Evolutionary conservation across 2,329 filamentous ascomycete genomes (phyloP), one percentile per base, ranked within the genome.

Genomic region (Clarireedia sp.): DNA sequence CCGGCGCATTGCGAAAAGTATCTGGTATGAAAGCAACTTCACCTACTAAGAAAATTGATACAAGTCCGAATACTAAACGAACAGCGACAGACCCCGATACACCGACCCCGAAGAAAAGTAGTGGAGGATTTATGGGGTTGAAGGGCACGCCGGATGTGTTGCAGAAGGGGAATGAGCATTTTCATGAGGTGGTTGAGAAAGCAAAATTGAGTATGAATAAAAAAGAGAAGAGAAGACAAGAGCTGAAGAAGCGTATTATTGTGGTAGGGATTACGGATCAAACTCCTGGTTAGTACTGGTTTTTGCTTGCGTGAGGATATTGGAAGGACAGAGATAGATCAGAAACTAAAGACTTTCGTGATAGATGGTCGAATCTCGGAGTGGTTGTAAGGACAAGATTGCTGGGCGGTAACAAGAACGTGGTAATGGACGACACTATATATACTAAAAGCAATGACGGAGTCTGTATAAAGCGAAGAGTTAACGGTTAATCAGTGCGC

Each of bases 181-280:
- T 62, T 14, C 53, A 58, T 23, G 60, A 57, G 6, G 59, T 58
- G n/a, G 29, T 61, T 16, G 47, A 41, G 33, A 64, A 60, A 48
- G 60, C 57, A 16, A 63, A 56, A 33, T 55, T 58, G 41, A 62
- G 46, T 21, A 52, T 63, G 12, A 52, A 49, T 41, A 54, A 54
- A 2, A 57, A 54, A 19, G 63, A 65, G 51, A 60, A 50, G 54
- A 59, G 59, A 45, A 62, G 62, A 40, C 55, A 62, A 36, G 59
- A 59, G 37, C 52, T 66, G 57, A 65, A 61, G 59, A 61, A 62
- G 54, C 60, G 59, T 23, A 65, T 66, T 54, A 54, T 60, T 5
- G 54, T 65, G 24, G 56, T 66, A 19, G 63, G 63, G 4, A 45
- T 63, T 21, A 57, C 56, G 16, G 63, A 66, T 57, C 63, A 64